Evolutionary conservation across 345 rosid genomes (phyloP).

Genomic region (Brassica rapa): DNA sequence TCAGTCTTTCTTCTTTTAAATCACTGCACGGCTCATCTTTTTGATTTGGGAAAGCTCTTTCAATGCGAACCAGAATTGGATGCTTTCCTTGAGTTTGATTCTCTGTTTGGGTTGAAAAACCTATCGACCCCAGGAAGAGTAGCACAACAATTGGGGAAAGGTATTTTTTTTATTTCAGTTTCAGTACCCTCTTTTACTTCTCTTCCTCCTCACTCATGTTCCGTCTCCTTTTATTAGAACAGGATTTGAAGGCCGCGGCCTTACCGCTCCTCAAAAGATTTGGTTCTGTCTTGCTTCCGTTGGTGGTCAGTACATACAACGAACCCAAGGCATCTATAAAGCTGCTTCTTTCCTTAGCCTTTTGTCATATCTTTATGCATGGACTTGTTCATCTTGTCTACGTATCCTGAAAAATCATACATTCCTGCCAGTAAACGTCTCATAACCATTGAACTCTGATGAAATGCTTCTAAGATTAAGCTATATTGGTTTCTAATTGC

Average conservation of each 20-base stretch:
- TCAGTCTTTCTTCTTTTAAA: too few species aligned
- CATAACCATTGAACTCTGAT: not conserved
- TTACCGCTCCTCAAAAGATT: slow-evolving; percentile 78
- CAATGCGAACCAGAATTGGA: too few species aligned
- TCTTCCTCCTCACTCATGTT: slow-evolving; percentile 1
- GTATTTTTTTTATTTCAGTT: slow-evolving; percentile 39
- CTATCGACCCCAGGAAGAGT: too few species aligned
- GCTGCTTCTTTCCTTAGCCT: slow-evolving; percentile 90
- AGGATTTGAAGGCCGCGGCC: slow-evolving; percentile 94
- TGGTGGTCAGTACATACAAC: slow-evolving; percentile 92
- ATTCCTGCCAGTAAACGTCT: not conserved
- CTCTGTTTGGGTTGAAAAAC: too few species aligned
- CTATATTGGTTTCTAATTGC: not conserved
- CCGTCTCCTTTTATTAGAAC: slow-evolving; percentile 63
- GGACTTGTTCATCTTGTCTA: not conserved
- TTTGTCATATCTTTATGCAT: slow-evolving; percentile 65
- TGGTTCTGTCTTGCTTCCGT: slow-evolving; percentile 90
- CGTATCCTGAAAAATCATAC: not conserved
- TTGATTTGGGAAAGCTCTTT: too few species aligned
- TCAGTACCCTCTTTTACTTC: too few species aligned
- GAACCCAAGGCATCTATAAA: slow-evolving; percentile 80
- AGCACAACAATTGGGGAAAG: slow-evolving; percentile 37
- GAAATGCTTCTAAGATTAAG: not conserved
- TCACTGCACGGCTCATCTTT: too few species aligned
- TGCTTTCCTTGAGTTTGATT: too few species aligned